Conservation (phyloP, 1,284 basidiomycete genomes). For the Erythrobasidium hasegawianum region DNA sequence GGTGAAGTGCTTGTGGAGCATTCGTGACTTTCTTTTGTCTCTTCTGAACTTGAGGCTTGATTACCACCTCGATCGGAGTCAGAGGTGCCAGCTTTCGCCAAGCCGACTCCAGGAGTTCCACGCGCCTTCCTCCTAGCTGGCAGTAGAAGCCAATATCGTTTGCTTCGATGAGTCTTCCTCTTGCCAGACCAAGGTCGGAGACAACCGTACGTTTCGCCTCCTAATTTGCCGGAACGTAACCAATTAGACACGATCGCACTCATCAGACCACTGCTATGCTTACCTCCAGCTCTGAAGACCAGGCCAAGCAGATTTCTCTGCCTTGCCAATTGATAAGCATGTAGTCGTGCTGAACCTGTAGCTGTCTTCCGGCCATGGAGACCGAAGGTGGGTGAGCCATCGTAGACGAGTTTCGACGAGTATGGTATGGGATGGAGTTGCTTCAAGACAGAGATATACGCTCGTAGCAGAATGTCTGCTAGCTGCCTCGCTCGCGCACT, state of each 20-base stretch:
- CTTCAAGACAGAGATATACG: background rate
- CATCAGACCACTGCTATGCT: background rate
- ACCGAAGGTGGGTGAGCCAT: background rate
- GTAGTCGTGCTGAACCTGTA: background rate
- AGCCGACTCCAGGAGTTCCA: conserved; percentile 18
- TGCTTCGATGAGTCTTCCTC: background rate
- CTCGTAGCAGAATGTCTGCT: background rate
- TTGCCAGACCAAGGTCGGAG: conserved; percentile 8
- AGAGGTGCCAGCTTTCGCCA: conserved; percentile 22
- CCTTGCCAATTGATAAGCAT: conserved; percentile 9
- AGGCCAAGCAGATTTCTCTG: conserved; percentile 6
- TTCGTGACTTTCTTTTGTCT: background rate
- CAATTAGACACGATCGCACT: no score
- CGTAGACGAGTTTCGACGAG: background rate
- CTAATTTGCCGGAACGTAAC: background rate
- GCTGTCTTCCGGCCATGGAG: no score
- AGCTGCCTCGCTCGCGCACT: background rate
- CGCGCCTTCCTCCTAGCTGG: background rate
- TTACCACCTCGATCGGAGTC: conserved; percentile 4
- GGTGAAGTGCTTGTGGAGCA: background rate
- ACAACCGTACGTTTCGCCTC: conserved; percentile 24
- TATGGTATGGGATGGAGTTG: background rate
- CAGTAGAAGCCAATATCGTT: conserved; percentile 18
- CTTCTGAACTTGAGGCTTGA: background rate
- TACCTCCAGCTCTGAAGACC: conserved; percentile 16